Conservation (phyloP, 768 basidiomycete genomes). For the Leucogyrophana mollusca region DNA sequence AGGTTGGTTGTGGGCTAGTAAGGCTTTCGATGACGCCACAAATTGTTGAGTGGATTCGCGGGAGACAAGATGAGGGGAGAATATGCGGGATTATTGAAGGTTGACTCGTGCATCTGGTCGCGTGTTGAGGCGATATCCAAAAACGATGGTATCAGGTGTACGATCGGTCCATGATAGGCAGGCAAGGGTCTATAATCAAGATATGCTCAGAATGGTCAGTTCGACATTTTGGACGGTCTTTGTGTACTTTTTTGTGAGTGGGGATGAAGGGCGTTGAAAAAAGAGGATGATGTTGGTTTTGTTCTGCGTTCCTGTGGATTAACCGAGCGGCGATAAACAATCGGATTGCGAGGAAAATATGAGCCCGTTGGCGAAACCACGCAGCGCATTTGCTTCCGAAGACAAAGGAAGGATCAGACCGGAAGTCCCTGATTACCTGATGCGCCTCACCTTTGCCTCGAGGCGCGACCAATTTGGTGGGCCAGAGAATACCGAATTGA, state of each 20-base stretch:
- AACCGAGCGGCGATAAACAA: conserved; percentile 13
- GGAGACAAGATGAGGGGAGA: conserved; percentile 14
- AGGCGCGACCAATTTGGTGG: conserved; percentile 15
- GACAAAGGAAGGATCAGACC: background rate
- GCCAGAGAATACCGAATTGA: no score
- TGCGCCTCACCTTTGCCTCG: conserved; percentile 24
- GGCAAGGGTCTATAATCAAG: background rate
- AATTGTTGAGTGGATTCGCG: conserved; percentile 4
- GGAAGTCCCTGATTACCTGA: conserved; percentile 7
- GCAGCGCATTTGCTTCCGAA: background rate
- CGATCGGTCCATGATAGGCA: conserved; percentile 34
- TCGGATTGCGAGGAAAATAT: conserved; percentile 4
- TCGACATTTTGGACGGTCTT: background rate
- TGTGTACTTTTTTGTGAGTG: background rate
- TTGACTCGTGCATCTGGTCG: conserved; percentile 27
- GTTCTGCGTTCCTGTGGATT: background rate
- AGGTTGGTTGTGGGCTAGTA: background rate
- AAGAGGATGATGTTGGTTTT: conserved; percentile 2
- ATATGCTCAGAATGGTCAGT: no score
- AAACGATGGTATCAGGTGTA: conserved; percentile 26
- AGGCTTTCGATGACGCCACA: conserved; percentile 15
- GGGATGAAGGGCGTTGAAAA: background rate
- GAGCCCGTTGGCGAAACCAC: background rate
- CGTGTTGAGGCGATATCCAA: conserved; percentile 20
- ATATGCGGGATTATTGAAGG: conserved; percentile 14